phyloP scores from a whole-genome alignment of 768 basidiomycete genomes.

The Dendrothele bispora region DNA sequence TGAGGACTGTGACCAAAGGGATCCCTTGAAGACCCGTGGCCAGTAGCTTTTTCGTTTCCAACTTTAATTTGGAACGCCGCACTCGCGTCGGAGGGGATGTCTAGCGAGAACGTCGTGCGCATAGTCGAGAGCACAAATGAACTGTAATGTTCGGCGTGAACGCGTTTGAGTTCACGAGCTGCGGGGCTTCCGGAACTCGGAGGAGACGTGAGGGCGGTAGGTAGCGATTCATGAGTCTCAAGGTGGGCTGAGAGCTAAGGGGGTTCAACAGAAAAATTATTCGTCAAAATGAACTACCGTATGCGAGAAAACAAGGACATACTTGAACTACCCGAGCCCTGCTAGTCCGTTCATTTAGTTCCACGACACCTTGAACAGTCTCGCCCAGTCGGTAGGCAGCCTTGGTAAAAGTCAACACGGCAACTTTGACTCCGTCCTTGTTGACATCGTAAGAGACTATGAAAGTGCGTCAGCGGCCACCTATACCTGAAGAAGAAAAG shows the following conservation, averaged over 20 bases:
- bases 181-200: conserved; percentile 29
- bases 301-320: no score
- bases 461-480: neutral
- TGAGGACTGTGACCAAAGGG: no score
- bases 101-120: conserved; percentile 83
- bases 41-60: conserved; percentile 35
- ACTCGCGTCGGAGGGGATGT: conserved; percentile 90
- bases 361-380: conserved; percentile 85
- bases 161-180: conserved; percentile 56
- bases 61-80: conserved; percentile 79
- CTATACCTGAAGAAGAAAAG: neutral
- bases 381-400: conserved; percentile 91
- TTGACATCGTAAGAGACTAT: conserved; percentile 92
- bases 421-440: conserved; percentile 89
- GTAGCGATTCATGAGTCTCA: conserved; percentile 86
- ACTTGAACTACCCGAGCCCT: conserved; percentile 84
- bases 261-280: neutral
- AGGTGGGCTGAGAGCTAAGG: conserved; percentile 82
- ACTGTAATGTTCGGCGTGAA: conserved; percentile 86
- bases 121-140: conserved; percentile 71
- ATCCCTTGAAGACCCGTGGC: no score
- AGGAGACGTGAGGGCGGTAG: conserved; percentile 52
- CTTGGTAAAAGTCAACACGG: conserved; percentile 89
- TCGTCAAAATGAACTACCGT: neutral
- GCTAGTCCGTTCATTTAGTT: conserved; percentile 74